phyloP scores from a whole-genome alignment of 192 early-diverging fungal genomes.

The Kickxella alabastrina region DNA sequence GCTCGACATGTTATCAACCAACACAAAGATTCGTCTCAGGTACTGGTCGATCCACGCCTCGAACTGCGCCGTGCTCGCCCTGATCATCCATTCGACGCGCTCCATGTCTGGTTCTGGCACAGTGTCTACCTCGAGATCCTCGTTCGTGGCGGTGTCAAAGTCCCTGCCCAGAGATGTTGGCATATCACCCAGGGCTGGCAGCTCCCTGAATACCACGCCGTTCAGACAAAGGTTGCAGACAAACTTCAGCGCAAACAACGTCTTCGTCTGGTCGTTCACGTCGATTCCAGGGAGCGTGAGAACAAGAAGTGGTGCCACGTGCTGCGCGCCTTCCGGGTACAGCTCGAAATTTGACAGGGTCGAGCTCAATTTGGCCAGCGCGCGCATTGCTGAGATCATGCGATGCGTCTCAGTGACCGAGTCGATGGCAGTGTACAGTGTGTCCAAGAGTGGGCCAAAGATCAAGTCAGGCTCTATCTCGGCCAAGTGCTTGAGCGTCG shows the following conservation, averaged over 20 bases:
- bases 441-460: constrained; percentile 76
- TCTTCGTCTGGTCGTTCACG: constrained; percentile 86
- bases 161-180: constrained; percentile 13
- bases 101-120: constrained; percentile 53
- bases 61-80: constrained; percentile 75
- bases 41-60: constrained; percentile 86
- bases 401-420: constrained; percentile 73
- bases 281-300: constrained; percentile 88
- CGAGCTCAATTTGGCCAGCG: constrained; percentile 63
- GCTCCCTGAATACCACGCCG: constrained; percentile 46
- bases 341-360: constrained; percentile 70
- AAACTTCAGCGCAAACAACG: constrained; percentile 52
- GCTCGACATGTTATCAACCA: constrained; percentile 57
- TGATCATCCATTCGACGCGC: constrained; percentile 64
- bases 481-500: constrained; percentile 47
- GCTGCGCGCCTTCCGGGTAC: constrained; percentile 82
- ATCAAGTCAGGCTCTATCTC: constrained; percentile 73
- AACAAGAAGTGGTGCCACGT: constrained; percentile 72
- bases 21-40: constrained; percentile 68
- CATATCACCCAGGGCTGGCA: constrained; percentile 32
- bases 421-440: constrained; percentile 84
- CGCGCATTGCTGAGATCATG: constrained; percentile 77
- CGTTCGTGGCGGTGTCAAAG: constrained; percentile 40
- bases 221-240: constrained; percentile 39
- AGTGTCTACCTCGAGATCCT: constrained; percentile 39